Percentiles rank a stretch among this genome's conserved stretches.
These are phyloP conservation scores for Acacia confusa DNA, from an alignment of 306 rosid genomes.

Conservation along the genomic window DNA sequence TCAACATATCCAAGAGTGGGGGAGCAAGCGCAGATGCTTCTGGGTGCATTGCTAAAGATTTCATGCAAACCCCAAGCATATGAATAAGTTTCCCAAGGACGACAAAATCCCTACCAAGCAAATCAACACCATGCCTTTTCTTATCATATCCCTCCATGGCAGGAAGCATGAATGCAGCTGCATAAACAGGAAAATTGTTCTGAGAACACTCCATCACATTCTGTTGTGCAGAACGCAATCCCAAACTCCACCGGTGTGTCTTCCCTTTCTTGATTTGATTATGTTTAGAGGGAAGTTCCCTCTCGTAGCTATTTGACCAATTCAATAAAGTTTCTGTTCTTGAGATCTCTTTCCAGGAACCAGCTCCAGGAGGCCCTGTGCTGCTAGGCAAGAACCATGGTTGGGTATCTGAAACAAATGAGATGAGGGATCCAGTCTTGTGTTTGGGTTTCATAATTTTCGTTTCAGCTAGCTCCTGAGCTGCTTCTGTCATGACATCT, in stretches of 20 bases:
- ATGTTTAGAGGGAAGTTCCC: slow-evolving; percentile 74
- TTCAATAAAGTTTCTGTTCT: slow-evolving; percentile 64
- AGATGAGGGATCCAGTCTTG: slow-evolving; percentile 58
- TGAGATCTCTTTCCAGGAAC: slow-evolving; percentile 83
- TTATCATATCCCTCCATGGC: slow-evolving; percentile 95
- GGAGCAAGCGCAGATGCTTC: slow-evolving; percentile 85
- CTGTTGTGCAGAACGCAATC: slow-evolving; percentile 44
- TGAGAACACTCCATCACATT: slow-evolving; percentile 66
- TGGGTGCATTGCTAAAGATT: slow-evolving; percentile 93
- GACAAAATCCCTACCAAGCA: slow-evolving; percentile 88
- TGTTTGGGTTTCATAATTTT: slow-evolving; percentile 59
- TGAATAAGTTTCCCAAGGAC: slow-evolving; percentile 85
- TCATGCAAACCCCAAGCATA: slow-evolving; percentile 94
- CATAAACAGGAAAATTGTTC: slow-evolving; percentile 90
- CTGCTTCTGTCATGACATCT: slow-evolving; percentile 93
- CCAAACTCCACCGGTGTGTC: slow-evolving; percentile 78
- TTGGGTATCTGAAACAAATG: slow-evolving; percentile 70
- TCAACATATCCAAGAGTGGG: slow-evolving; percentile 78
- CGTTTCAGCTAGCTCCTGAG: slow-evolving; percentile 80
- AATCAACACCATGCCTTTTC: slow-evolving; percentile 88
- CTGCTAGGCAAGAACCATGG: slow-evolving; percentile 93
- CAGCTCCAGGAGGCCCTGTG: slow-evolving; percentile 71
- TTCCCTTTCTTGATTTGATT: slow-evolving; percentile 76
- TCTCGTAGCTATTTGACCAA: slow-evolving; percentile 84
- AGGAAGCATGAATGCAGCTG: slow-evolving; percentile 97